Conservation (phyloP, 2,329 filamentous ascomycete genomes). For the Trichoderma lentiforme region DNA sequence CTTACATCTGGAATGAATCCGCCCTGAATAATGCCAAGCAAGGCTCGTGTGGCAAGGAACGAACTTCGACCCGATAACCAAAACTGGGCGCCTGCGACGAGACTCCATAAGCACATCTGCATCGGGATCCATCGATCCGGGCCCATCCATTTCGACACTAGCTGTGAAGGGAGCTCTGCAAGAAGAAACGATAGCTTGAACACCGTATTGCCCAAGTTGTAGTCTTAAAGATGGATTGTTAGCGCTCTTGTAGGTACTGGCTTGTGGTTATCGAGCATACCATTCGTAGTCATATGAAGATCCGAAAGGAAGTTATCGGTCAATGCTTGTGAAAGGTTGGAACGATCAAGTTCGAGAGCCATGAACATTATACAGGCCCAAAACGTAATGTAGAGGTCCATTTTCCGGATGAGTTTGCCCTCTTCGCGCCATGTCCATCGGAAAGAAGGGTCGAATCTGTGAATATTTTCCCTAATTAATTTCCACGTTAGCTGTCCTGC, state of each 20-base stretch:
- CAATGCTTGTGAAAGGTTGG: constrained; percentile 46
- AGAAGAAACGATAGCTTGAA: constrained; percentile 33
- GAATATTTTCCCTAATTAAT: constrained; percentile 45
- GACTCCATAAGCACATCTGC: constrained; percentile 55
- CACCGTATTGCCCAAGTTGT: constrained; percentile 34
- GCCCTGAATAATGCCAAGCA: constrained; percentile 43
- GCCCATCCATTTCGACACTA: constrained; percentile 56
- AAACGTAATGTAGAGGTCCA: constrained; percentile 31
- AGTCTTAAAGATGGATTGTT: constrained; percentile 26
- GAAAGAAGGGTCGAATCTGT: constrained; percentile 56
- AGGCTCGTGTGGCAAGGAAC: constrained; percentile 38
- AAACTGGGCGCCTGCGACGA: constrained; percentile 49
- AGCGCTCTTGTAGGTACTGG: background rate
- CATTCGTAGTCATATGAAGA: constrained; percentile 38
- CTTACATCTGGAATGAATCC: constrained; percentile 46
- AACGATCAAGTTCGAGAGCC: constrained; percentile 47
- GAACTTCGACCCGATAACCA: constrained; percentile 38
- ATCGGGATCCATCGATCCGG: constrained; percentile 59
- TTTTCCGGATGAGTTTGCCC: constrained; percentile 49
- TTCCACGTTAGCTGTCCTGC: constrained; percentile 20
- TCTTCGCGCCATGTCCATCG: constrained; percentile 57
- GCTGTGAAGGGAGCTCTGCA: constrained; percentile 54
- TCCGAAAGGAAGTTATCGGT: constrained; percentile 47
- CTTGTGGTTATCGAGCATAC: background rate
- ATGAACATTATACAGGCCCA: constrained; percentile 52